Conservation (phyloP, 129 eudicot genomes). For the Escallonia herrerae region DNA sequence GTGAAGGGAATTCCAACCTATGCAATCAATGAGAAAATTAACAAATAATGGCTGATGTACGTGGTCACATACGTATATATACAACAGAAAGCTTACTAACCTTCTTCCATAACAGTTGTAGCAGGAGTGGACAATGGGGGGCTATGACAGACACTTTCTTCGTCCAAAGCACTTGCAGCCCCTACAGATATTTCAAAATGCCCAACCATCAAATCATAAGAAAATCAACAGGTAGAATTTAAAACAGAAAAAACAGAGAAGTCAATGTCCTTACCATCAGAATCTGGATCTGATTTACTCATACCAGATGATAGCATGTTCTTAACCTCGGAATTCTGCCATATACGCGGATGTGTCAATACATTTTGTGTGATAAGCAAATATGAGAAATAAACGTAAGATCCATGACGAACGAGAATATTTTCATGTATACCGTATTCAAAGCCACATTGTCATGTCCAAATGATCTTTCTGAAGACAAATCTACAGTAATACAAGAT, state of each 20-base stretch:
- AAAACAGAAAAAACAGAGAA: neutral
- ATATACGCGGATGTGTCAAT: neutral
- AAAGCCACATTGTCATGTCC: slow-evolving; percentile 15
- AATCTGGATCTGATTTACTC: slow-evolving; percentile 22
- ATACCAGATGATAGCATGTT: neutral
- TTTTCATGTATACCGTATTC: slow-evolving; percentile 9
- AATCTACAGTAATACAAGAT: slow-evolving; percentile 15
- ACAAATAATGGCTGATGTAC: neutral
- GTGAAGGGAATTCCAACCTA: slow-evolving; percentile 20
- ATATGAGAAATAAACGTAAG: neutral
- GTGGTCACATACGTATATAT: neutral
- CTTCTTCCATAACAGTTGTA: slow-evolving; percentile 20
- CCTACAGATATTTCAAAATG: slow-evolving; percentile 20
- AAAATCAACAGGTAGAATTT: neutral
- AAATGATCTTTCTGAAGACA: slow-evolving; percentile 25
- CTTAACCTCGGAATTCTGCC: slow-evolving; percentile 19
- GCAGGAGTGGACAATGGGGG: slow-evolving; percentile 8
- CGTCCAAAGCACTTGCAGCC: slow-evolving; percentile 24
- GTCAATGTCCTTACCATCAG: slow-evolving; percentile 28
- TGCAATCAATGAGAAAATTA: neutral
- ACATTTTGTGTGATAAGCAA: neutral
- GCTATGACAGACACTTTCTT: slow-evolving; percentile 19
- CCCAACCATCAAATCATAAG: neutral
- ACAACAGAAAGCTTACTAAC: slow-evolving; percentile 6
- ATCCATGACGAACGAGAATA: neutral